These are phyloP conservation scores for Decorospora gaudefroyi DNA, from an alignment of 2,329 filamentous ascomycete species.

Conservation along the genomic window DNA sequence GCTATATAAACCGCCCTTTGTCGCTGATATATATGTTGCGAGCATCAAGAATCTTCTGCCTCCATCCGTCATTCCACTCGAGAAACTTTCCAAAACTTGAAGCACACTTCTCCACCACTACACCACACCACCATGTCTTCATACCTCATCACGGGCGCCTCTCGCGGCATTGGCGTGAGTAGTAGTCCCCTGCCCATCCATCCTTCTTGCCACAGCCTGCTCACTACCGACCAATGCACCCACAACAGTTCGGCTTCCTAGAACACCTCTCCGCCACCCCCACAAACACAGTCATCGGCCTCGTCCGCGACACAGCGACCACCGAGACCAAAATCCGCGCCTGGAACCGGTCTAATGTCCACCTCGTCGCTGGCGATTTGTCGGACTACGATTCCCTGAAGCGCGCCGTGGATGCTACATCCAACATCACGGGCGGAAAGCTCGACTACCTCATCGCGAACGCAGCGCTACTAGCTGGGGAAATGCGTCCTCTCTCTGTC, in stretches of 20 bases:
- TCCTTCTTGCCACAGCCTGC: too few relatives aligned
- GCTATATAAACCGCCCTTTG: too few relatives aligned
- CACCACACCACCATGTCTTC: slow-evolving; percentile 31
- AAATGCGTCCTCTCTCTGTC: slow-evolving; percentile 14
- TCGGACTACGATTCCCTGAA: slow-evolving; percentile 41
- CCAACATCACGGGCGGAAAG: slow-evolving; percentile 43
- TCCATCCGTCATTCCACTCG: too few relatives aligned
- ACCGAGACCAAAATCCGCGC: slow-evolving; percentile 12
- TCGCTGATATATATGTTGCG: too few relatives aligned
- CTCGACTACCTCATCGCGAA: slow-evolving; percentile 53
- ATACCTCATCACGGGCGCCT: slow-evolving; percentile 42
- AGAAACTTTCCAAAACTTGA: too few relatives aligned
- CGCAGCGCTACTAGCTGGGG: slow-evolving; percentile 36
- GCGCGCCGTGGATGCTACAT: slow-evolving; percentile 38
- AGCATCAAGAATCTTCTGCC: too few relatives aligned
- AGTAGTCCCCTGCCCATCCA: too few relatives aligned
- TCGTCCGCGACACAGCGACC: slow-evolving; percentile 35
- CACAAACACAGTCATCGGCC: slow-evolving; percentile 41
- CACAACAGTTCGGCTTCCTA: slow-evolving; percentile 37
- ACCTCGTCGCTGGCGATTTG: slow-evolving; percentile 48
- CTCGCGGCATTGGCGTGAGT: slow-evolving; percentile 40
- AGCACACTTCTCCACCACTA: too few relatives aligned
- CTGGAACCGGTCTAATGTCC: slow-evolving; percentile 39
- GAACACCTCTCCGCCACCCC: slow-evolving; percentile 33
- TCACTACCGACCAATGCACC: too few relatives aligned